Evolutionary conservation across 345 rosid species (phyloP), one percentile per base, ranked within the genome.

Genomic region (Eucalyptus microcorys): DNA sequence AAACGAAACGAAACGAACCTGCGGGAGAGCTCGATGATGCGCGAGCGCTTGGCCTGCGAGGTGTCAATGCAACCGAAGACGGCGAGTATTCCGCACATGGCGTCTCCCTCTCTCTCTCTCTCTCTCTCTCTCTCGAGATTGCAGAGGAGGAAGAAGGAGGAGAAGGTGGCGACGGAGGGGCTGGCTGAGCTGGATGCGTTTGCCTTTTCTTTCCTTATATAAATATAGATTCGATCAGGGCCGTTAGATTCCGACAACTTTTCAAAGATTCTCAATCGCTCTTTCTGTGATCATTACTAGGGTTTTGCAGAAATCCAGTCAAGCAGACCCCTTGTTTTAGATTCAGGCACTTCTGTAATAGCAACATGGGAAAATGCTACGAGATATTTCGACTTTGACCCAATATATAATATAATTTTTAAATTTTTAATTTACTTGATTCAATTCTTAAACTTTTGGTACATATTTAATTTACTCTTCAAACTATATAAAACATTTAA

Each of bases 21-120:
- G 94, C 99, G 99, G 87, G 99, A 97, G 80, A 97, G 96, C 95
- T 97, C 99, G 89, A 97, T 96, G 26, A 97, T 98, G 55, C 99
- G 98, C 89, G 95, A 97, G 91, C 99, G 95, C 90, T 95, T 96
- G 66, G 98, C 96, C 93, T 94, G 98, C 89, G 99, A 97, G 88
- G 95, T 96, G 89, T 97, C 96, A 48, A 96, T 95, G 90, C 99
- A 97, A 85, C 99, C 99, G 81, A 96, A 93, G 90, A 97, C 96
- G 47, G 99, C 99, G 85, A 97, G 96, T 59, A 97, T 97, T 53
- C 99, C 99, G 92, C 99, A 97, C 99, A 97, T 97, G 88, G 85
- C 87, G 53, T 53, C 84, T 42, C 87, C 6, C 86, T 88, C 86
- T 24, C 66, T 34, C 89, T 37, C 50, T 50, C 53, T 43, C 76